Base-by-base conservation (phyloP, 2,329 filamentous ascomycete genomes). In the Talaromyces sp. region DNA sequence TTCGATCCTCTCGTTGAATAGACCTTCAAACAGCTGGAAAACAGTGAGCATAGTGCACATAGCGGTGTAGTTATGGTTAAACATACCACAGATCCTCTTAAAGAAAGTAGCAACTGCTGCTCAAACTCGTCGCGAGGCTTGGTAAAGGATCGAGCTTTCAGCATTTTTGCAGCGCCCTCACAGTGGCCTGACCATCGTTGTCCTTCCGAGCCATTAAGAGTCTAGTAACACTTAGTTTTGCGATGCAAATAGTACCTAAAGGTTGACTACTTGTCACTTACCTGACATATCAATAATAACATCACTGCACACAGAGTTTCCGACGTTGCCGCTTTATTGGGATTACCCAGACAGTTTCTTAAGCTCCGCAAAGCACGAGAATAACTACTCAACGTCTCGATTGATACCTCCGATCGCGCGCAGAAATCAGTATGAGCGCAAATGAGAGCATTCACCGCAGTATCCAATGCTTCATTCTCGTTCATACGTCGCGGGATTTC, bases 401-500 rank as follows among this genome's bases (percentile, higher is more conserved):
- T 50, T 0, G 65, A 64, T 37, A 61, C 55, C 7, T 40, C 53
- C 41, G 55, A 62, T 8, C 58, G 57, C 2, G 63, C 51, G 41
- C 67, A 69, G 37, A 70, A 68, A 9, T 62, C 53, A 8, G 65
- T 58, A 51, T 74, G 68, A 1, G 69, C 65, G 13, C 61, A 65
- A 9, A 69, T 58, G 7, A 75, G 41, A 1, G 68, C 66, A 46
- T 70, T 67, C 2, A 71, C 65, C 7, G 73, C 65, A 6, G 73
- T 70, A 60, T 81, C 78, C 0, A 82, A 67, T 1, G 78, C 78
- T 48, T 71, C 68, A 46, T 78, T 81, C 10, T 60, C 66, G 1
- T 79, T 80, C 1, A 82, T 62, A 0, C 78, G 75, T 36, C 64
- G 63, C 0, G 80, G 80, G 1, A 82, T 65, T n/a, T 78, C 70